Conservation (phyloP, 768 basidiomycete genomes). For the Neoboletus brunneissimus region DNA sequence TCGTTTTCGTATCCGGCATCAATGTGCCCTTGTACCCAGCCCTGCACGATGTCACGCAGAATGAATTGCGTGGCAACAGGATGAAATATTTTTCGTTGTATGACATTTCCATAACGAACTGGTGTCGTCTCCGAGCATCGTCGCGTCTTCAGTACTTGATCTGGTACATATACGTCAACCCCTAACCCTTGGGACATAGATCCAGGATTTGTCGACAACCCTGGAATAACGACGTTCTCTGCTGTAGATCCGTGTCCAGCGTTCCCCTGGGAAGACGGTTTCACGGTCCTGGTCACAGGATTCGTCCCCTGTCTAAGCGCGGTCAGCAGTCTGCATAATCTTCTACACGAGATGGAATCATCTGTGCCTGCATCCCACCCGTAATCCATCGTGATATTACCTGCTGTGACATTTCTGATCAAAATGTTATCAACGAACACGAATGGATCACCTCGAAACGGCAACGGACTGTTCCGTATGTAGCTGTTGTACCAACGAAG, state of each 20-base stretch:
- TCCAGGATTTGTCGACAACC: too few relatives aligned
- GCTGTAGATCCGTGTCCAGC: background rate
- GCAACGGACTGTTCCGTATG: background rate
- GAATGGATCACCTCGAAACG: background rate
- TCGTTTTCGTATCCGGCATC: background rate
- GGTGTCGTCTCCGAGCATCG: too few relatives aligned
- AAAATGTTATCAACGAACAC: background rate
- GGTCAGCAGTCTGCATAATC: background rate
- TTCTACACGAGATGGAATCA: background rate
- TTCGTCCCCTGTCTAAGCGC: background rate
- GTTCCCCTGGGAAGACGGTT: background rate
- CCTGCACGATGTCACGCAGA: background rate
- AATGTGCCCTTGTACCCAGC: background rate
- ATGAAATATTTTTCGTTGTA: background rate
- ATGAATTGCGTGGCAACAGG: background rate
- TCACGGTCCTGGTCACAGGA: background rate
- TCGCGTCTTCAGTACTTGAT: too few relatives aligned
- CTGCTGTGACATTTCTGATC: background rate
- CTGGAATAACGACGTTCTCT: background rate
- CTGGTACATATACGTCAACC: too few relatives aligned
- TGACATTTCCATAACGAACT: too few relatives aligned
- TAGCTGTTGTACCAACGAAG: background rate
- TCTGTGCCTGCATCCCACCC: background rate
- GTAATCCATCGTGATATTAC: background rate
- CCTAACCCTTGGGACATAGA: too few relatives aligned